These are phyloP conservation scores for Globisporangium radiosum DNA, from an alignment of 352 stramenopile species.

Conservation along the genomic window DNA sequence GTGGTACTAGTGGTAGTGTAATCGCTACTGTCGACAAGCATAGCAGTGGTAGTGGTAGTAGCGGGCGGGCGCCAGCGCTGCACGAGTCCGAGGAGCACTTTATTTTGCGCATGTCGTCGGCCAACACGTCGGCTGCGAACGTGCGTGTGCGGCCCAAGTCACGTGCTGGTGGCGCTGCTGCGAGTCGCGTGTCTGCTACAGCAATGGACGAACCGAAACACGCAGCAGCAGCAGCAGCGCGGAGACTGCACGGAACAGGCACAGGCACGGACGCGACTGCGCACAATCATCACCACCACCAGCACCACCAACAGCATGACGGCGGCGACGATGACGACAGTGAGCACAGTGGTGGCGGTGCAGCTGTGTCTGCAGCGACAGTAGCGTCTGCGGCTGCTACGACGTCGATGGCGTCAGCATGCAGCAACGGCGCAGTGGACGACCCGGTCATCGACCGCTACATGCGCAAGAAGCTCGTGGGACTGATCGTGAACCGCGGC, in stretches of 20 bases:
- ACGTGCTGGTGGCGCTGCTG: constrained; percentile 11
- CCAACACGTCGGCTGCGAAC: constrained; percentile 58
- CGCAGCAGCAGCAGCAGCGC: not conserved
- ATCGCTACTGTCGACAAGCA: constrained; percentile 20
- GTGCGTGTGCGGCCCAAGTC: constrained; percentile 76
- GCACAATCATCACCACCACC: not conserved
- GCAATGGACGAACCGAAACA: constrained; percentile 20
- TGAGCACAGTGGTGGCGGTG: not conserved
- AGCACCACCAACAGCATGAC: not conserved
- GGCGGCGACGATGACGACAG: constrained; percentile 26
- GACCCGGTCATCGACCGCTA: constrained; percentile 66
- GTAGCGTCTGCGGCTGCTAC: constrained; percentile 2
- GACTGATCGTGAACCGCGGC: constrained; percentile 69
- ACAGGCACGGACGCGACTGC: constrained; percentile 3
- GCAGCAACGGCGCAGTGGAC: constrained; percentile 17
- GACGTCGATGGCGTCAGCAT: not conserved
- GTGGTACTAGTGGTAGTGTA: constrained; percentile 15
- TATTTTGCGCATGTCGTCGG: constrained; percentile 73
- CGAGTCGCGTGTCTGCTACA: constrained; percentile 16
- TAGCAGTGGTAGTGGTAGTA: constrained; percentile 19
- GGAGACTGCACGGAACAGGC: constrained; percentile 13
- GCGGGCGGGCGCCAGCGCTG: constrained; percentile 45
- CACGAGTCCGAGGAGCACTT: constrained; percentile 81
- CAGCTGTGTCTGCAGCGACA: not conserved
- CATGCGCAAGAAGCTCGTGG: constrained; percentile 82